Evolutionary conservation across 345 rosid genomes (phyloP).

Genomic region (Pelargonium nanum): DNA sequence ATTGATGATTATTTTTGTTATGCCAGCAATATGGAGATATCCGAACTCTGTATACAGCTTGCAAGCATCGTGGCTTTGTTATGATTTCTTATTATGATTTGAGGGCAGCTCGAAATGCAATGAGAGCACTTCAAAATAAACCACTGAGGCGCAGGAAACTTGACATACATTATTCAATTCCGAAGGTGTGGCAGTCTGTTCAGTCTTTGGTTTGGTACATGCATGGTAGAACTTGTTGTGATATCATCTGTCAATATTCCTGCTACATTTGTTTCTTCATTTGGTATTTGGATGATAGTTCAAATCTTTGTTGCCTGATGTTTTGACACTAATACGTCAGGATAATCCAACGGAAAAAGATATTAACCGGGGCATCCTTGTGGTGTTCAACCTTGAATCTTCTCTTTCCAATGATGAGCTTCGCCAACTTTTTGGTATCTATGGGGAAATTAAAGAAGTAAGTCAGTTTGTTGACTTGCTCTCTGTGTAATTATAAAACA

Average conservation of each 20-base stretch:
- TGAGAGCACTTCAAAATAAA: constrained; percentile 60
- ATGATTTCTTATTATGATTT: constrained; percentile 80
- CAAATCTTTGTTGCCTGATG: constrained; percentile 1
- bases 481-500: too few relatives aligned
- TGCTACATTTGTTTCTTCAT: not conserved
- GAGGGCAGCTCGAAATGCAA: constrained; percentile 77
- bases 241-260: not conserved
- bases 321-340: constrained; percentile 12
- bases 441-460: constrained; percentile 32
- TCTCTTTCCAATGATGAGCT: constrained; percentile 29
- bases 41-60: constrained; percentile 54
- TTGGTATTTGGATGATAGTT: not conserved
- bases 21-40: constrained; percentile 83
- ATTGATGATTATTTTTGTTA: constrained; percentile 3
- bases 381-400: constrained; percentile 23
- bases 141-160: constrained; percentile 54
- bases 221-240: constrained; percentile 1
- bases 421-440: constrained; percentile 23
- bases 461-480: too few relatives aligned
- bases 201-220: constrained; percentile 2
- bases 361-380: constrained; percentile 25
- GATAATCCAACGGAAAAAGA: constrained; percentile 26
- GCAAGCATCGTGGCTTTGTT: constrained; percentile 77
- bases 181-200: constrained; percentile 38
- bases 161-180: constrained; percentile 73